Evolutionary conservation across 371 early-diverging fungal species (phyloP).

Genomic region (Hamiltosporidium tvaerminnensis): DNA sequence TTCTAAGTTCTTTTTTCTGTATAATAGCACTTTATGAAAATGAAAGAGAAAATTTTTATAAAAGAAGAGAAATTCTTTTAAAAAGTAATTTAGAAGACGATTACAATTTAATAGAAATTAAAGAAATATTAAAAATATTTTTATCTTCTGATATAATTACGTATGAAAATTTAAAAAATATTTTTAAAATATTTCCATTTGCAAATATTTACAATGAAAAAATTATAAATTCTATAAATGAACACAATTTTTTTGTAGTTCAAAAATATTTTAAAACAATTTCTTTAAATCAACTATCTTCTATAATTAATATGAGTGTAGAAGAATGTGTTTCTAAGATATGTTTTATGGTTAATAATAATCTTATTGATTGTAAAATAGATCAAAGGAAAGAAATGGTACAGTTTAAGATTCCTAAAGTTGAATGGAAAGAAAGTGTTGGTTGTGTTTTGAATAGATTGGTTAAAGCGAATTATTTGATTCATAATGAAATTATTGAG

Average conservation of each 20-base stretch:
- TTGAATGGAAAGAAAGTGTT: constrained; percentile 28
- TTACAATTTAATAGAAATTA: constrained; percentile 1
- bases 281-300: constrained; percentile 12
- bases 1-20: too few relatives aligned
- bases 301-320: constrained; percentile 18
- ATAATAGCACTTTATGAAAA: too few relatives aligned
- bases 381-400: constrained; percentile 38
- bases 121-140: not conserved
- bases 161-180: too few relatives aligned
- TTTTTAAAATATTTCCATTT: too few relatives aligned
- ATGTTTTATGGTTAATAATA: constrained; percentile 42
- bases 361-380: constrained; percentile 25
- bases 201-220: constrained; percentile 5
- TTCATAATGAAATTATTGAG: constrained; percentile 23
- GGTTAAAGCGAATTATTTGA: constrained; percentile 42
- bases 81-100: too few relatives aligned
- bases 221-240: constrained; percentile 13
- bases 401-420: constrained; percentile 21
- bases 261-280: constrained; percentile 32
- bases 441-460: constrained; percentile 37
- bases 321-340: constrained; percentile 31
- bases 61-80: not conserved
- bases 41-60: too few relatives aligned
- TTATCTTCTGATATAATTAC: too few relatives aligned
- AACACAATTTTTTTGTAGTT: constrained; percentile 44